Percentiles rank a stretch among this genome's conserved stretches.
These are phyloP conservation scores for Quercus berberidifolia DNA, from an alignment of 306 rosid genomes.

Conservation along the genomic window DNA sequence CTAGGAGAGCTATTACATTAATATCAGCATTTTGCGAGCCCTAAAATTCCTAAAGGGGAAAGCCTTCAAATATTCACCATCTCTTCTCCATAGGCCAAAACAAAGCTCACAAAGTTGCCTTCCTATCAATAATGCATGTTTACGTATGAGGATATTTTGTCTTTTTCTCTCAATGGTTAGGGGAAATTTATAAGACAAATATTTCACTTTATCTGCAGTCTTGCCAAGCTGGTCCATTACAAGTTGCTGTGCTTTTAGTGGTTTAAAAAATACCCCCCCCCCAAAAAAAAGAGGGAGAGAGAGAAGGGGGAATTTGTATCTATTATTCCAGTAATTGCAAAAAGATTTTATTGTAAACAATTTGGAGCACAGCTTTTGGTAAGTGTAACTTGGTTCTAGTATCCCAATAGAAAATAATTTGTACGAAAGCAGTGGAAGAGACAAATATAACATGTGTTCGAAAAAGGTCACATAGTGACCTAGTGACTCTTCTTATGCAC, in stretches of 20 bases:
- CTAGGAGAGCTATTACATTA: background rate
- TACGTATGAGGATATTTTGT: background rate
- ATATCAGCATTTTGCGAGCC: background rate
- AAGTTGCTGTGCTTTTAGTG: background rate
- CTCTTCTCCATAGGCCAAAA: too few relatives aligned
- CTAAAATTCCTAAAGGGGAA: too few relatives aligned
- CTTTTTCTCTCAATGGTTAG: background rate
- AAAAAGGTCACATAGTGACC: rapidly evolving
- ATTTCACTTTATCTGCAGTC: background rate
- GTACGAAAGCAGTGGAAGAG: rapidly evolving
- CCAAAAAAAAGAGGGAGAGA: too few relatives aligned
- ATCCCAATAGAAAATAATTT: background rate
- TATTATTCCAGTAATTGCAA: background rate
- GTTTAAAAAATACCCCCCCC: too few relatives aligned
- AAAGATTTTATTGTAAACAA: background rate
- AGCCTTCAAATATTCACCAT: too few relatives aligned
- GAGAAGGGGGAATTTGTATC: too few relatives aligned
- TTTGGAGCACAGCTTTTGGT: background rate
- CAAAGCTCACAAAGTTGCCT: background rate
- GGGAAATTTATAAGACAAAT: background rate
- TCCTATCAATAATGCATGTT: background rate
- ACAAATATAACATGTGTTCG: too few relatives aligned
- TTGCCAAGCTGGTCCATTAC: background rate
- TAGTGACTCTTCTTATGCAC: too few relatives aligned
- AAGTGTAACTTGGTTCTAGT: too few relatives aligned